phyloP scores from a whole-genome alignment of 768 basidiomycete genomes.

The Pleurotus pulmonarius region DNA sequence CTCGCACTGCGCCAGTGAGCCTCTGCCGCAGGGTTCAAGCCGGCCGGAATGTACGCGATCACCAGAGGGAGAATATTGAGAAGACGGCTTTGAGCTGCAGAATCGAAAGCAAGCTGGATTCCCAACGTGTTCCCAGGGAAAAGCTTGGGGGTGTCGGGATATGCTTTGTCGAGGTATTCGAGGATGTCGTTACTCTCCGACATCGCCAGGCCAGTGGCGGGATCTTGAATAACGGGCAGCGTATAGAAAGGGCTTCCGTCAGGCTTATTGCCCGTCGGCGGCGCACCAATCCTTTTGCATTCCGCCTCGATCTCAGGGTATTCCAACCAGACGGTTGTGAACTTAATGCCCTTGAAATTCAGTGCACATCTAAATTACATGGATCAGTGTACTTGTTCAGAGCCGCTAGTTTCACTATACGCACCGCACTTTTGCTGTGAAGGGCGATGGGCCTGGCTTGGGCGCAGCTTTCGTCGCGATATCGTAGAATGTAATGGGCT shows the following conservation, averaged over 20 bases:
- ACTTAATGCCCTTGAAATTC: background rate
- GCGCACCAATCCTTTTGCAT: constrained; percentile 4
- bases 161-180: constrained; percentile 5
- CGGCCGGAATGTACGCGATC: background rate
- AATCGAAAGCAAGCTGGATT: background rate
- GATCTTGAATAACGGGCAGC: constrained; percentile 1
- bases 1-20: background rate
- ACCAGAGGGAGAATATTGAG: background rate
- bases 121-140: background rate
- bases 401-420: background rate
- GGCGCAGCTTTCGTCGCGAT: background rate
- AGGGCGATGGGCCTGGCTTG: background rate
- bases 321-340: background rate
- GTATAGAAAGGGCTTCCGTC: background rate
- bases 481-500: constrained; percentile 1
- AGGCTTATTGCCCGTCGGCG: background rate
- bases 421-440: background rate
- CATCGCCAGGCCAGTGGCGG: background rate
- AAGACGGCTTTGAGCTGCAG: background rate
- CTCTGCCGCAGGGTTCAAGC: background rate
- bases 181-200: background rate
- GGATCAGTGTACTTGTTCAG: background rate
- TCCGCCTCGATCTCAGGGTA: constrained; percentile 1
- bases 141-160: background rate
- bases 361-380: background rate